These are phyloP conservation scores for Aspergillus niger DNA, from an alignment of 2,329 filamentous ascomycete genomes.

Conservation along the genomic window DNA sequence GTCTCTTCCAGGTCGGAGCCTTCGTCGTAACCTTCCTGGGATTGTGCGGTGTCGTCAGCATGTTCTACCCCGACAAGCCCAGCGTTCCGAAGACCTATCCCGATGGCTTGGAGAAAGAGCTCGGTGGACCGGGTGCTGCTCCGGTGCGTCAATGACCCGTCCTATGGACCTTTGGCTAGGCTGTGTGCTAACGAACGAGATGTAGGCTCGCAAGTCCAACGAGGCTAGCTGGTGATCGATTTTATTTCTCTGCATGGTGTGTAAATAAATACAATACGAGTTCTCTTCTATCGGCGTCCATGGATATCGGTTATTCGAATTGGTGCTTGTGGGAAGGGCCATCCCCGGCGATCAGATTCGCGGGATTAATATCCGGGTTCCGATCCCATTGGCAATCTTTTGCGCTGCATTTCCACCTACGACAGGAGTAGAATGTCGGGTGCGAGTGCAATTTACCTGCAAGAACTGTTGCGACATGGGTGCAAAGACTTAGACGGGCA, in stretches of 20 bases:
- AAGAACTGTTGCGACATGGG: background rate
- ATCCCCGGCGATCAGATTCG: background rate
- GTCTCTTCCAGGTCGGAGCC: conserved; percentile 65
- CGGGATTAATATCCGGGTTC: background rate
- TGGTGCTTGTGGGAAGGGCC: conserved; percentile 14
- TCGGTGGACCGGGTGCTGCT: conserved; percentile 69
- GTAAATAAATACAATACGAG: conserved; percentile 46
- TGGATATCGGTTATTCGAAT: conserved; percentile 20
- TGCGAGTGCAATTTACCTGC: background rate
- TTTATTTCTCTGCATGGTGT: conserved; percentile 29
- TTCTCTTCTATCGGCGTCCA: conserved; percentile 35
- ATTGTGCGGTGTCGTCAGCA: conserved; percentile 67
- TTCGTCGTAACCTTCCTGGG: conserved; percentile 67
- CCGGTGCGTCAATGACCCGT: conserved; percentile 56
- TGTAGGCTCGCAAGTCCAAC: conserved; percentile 42
- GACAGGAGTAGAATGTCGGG: background rate
- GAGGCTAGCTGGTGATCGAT: conserved; percentile 41
- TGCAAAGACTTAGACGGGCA: background rate
- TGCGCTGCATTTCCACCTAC: background rate
- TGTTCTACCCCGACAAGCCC: conserved; percentile 71
- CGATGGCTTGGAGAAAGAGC: conserved; percentile 70
- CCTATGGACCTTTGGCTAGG: background rate
- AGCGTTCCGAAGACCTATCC: conserved; percentile 69
- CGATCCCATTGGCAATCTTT: background rate
- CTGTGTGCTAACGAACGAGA: background rate